Evolutionary conservation across 768 basidiomycete species (phyloP).

Genomic region (Psilocybe sp.): DNA sequence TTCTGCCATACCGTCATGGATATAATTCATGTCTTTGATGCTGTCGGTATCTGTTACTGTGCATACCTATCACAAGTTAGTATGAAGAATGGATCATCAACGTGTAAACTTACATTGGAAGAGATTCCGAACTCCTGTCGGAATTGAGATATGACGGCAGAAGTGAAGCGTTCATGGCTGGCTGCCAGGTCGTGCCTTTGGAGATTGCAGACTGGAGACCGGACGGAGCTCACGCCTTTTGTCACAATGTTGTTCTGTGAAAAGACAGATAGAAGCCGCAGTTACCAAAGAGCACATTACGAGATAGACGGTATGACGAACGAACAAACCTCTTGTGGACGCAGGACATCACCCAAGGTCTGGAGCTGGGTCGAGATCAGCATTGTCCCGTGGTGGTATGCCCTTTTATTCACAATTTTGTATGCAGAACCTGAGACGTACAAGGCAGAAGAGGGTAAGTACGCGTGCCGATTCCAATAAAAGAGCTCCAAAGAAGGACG

Average conservation of each 20-base stretch:
- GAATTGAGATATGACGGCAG: conserved; percentile 71
- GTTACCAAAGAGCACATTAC: neutral
- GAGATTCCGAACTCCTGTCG: conserved; percentile 46
- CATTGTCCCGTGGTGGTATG: conserved; percentile 99
- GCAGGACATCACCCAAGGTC: conserved; percentile 70
- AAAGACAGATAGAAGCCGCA: neutral
- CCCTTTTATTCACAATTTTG: conserved; percentile 86
- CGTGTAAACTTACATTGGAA: conserved; percentile 22
- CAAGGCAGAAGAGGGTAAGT: conserved; percentile 12
- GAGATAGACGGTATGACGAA: neutral
- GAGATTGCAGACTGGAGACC: conserved; percentile 90
- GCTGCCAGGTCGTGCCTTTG: conserved; percentile 45
- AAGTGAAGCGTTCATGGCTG: conserved; percentile 68
- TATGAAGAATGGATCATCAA: neutral
- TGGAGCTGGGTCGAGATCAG: conserved; percentile 79
- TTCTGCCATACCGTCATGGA: conserved; percentile 68
- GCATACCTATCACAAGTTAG: conserved; percentile 27
- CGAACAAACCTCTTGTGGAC: conserved; percentile 51
- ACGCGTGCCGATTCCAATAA: neutral
- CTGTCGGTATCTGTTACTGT: conserved; percentile 45
- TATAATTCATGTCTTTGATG: conserved; percentile 49
- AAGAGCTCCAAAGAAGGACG: neutral
- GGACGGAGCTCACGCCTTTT: conserved; percentile 86
- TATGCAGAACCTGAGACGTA: conserved; percentile 98
- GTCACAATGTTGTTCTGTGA: conserved; percentile 74